Base-by-base conservation (phyloP, 2,329 filamentous ascomycete species). In the Fusarium dlaminii region DNA sequence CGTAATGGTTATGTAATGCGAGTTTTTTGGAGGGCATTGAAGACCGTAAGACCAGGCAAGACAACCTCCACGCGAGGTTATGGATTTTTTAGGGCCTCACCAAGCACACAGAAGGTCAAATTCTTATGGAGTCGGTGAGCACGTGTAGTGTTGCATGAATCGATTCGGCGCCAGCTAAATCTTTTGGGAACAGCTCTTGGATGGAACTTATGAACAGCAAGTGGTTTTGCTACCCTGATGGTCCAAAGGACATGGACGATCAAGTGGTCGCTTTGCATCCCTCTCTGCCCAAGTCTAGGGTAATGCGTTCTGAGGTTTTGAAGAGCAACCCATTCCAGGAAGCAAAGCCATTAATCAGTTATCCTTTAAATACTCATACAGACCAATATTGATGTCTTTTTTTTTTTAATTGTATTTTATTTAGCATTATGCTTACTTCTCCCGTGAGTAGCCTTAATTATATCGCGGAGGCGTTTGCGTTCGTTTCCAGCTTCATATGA, bases 31-130 rank as follows among this genome's bases (percentile, higher is more conserved):
- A 5, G 7, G 18, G 10, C 4, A 10, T 3, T 54, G 10, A 39
- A 8, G 49, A 7, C 10, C 6, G 6, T 36, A 8, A 11, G 8
- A 6, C 30, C 17, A 36, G 13, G n/a, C 9, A 52, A 22, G 8
- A 22, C 12, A 20, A 11, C 5, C 12, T 24, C 22, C 2, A 2
- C 17, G 12, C 22, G 2, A 24, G 8, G 30, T 14, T 0, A 1
- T 20, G 1, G 20, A 20, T 52, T 6, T 10, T 12, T 5, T 5
- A 8, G 15, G 2, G 30, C 15, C 5, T 34, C 6, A 5, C 29
- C 0, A 15, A 2, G 1, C 0, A 29, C 3, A 6, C 24, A 14
- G 8, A 5, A 20, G 12, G 24, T 20, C 8, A 4, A 27, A 27
- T 7, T 46, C 9, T 4, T 13, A 3, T 2, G 3, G 18, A 30